Conservation (phyloP, 148 eudicot species). For the Drosera capensis region DNA sequence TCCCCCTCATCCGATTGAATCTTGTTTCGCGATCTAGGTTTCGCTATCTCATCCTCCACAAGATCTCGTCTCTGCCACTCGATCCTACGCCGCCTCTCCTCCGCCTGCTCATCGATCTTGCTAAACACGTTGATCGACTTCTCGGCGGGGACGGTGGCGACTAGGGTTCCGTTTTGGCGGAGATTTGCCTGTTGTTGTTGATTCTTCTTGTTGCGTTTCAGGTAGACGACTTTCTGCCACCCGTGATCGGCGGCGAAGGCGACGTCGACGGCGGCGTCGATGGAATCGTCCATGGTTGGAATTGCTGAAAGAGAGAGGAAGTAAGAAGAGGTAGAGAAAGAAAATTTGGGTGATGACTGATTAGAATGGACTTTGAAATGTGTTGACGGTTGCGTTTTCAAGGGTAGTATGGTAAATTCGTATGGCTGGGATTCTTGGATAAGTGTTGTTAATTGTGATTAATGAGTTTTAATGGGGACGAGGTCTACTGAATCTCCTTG, state of each 20-base stretch:
- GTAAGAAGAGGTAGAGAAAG: no score
- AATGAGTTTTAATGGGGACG: no score
- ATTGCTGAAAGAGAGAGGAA: no score
- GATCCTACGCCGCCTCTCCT: conserved; percentile 42
- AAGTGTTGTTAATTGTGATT: no score
- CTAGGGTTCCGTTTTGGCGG: conserved; percentile 7
- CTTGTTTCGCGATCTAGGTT: conserved; percentile 27
- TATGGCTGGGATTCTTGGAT: no score
- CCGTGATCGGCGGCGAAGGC: conserved; percentile 14
- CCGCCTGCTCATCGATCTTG: conserved; percentile 46
- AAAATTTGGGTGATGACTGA: no score
- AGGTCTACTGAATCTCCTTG: no score
- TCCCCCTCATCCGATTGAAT: conserved; percentile 19
- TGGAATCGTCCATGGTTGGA: conserved; percentile 29
- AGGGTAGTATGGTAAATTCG: no score
- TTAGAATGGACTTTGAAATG: no score
- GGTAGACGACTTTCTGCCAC: conserved; percentile 47
- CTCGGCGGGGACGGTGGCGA: conserved; percentile 5
- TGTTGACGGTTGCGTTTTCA: no score
- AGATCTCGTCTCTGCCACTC: conserved; percentile 36
- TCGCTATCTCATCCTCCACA: conserved; percentile 3
- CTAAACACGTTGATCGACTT: conserved; percentile 25
- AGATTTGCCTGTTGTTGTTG: conserved; percentile 14
- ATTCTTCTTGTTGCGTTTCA: conserved; percentile 25
- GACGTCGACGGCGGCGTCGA: conserved; percentile 14